A percentile compares a stretch with the other conserved stretches of the same genome.
Conservation (phyloP, 2,329 filamentous ascomycete species). For the Fusarium phyllophilum region DNA sequence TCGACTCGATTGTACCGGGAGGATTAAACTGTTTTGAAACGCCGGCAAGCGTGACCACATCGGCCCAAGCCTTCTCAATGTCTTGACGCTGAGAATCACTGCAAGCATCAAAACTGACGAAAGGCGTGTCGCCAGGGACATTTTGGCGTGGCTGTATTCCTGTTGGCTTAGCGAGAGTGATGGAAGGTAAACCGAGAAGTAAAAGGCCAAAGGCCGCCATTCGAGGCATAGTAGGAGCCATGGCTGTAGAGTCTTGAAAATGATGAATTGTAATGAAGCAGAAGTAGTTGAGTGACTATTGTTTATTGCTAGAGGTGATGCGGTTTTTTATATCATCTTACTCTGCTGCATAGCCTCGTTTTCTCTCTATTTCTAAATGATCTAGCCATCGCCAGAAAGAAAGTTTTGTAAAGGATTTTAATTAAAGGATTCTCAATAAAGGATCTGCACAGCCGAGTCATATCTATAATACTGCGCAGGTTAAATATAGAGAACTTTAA, state of each 20-base stretch:
- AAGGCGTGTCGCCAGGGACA: not conserved
- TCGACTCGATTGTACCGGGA: not conserved
- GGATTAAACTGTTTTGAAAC: not conserved
- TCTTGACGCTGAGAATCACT: not conserved
- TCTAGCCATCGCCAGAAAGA: not conserved
- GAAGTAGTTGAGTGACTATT: not conserved
- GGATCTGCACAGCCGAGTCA: not conserved
- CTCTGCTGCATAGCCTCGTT: not conserved
- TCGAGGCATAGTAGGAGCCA: not conserved
- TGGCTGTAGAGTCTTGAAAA: not conserved
- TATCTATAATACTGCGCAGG: fast-evolving
- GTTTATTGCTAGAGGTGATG: not conserved
- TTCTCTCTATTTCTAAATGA: not conserved
- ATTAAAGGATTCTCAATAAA: not conserved
- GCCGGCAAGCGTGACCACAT: not conserved
- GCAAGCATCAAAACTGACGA: not conserved
- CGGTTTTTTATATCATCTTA: not conserved
- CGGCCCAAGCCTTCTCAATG: not conserved
- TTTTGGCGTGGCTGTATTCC: not conserved
- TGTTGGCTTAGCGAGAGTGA: not conserved
- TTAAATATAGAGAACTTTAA: too few species aligned
- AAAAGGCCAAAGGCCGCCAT: not conserved
- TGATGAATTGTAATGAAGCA: not conserved
- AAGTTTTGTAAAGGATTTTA: fast-evolving
- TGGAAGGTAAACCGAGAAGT: not conserved